A percentile compares a stretch with the other conserved stretches of the same genome.
Conservation (phyloP, 495 filamentous ascomycete genomes). For the Xylaria flabelliformis region DNA sequence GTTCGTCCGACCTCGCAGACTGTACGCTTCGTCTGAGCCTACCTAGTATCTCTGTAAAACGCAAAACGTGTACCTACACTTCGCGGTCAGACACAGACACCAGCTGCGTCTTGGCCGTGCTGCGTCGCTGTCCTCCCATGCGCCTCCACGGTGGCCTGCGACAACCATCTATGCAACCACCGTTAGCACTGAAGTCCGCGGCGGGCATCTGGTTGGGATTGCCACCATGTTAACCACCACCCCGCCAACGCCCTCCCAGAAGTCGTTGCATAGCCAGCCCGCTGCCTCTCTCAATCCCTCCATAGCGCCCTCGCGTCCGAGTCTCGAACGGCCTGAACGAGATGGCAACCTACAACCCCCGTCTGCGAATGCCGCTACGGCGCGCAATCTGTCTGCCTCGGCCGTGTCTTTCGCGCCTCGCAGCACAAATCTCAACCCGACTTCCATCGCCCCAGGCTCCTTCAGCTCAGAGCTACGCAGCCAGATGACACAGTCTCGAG, state of each 20-base stretch:
- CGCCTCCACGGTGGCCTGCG: slow-evolving; percentile 14
- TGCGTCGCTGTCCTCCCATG: slow-evolving; percentile 9
- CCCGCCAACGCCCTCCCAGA: slow-evolving; percentile 75
- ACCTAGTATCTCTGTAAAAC: neutral
- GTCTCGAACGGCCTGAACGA: slow-evolving; percentile 49
- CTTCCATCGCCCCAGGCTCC: slow-evolving; percentile 76
- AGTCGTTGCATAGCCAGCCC: slow-evolving; percentile 64
- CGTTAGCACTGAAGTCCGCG: slow-evolving; percentile 31
- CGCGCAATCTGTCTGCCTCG: slow-evolving; percentile 64
- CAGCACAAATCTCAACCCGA: slow-evolving; percentile 68
- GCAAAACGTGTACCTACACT: neutral
- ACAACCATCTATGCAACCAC: slow-evolving; percentile 32
- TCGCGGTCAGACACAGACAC: slow-evolving; percentile 6
- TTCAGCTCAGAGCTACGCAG: slow-evolving; percentile 91
- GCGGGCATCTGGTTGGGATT: slow-evolving; percentile 62
- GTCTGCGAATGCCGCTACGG: slow-evolving; percentile 47
- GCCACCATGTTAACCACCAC: slow-evolving; percentile 62
- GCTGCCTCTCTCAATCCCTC: slow-evolving; percentile 46
- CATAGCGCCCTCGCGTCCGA: slow-evolving; percentile 42
- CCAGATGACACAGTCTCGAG: slow-evolving; percentile 68
- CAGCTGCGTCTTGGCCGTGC: slow-evolving; percentile 6
- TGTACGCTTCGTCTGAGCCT: neutral
- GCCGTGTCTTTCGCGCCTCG: slow-evolving; percentile 66
- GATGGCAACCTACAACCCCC: slow-evolving; percentile 63
- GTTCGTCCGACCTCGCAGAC: neutral